phyloP scores from a whole-genome alignment of 352 stramenopile genomes.

The Globisporangium uncinulatum region DNA sequence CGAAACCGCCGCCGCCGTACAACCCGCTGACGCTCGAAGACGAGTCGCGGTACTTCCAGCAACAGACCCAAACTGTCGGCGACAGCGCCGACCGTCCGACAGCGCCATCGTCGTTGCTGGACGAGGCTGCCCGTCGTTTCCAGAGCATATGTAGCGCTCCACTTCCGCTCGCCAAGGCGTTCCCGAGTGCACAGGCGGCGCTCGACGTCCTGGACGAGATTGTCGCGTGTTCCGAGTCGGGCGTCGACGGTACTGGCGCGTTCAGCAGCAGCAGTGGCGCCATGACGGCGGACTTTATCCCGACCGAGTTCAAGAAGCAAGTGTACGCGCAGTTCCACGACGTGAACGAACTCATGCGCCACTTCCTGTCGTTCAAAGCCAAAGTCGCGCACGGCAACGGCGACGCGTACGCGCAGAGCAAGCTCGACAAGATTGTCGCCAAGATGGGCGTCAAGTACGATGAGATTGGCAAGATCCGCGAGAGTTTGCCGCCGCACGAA shows the following conservation, averaged over 20 bases:
- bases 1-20: conserved; percentile 44
- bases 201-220: conserved; percentile 61
- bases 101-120: background rate
- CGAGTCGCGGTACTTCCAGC: conserved; percentile 79
- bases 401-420: conserved; percentile 52
- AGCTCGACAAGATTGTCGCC: conserved; percentile 82
- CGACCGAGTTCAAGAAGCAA: conserved; percentile 84
- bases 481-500: conserved; percentile 74
- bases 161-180: conserved; percentile 52
- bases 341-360: conserved; percentile 73
- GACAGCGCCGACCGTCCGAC: background rate
- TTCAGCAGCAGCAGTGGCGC: conserved; percentile 23
- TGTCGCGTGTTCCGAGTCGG: conserved; percentile 50
- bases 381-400: conserved; percentile 39
- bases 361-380: conserved; percentile 81
- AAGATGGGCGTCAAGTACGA: conserved; percentile 88
- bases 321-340: conserved; percentile 85
- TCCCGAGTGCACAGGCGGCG: conserved; percentile 40
- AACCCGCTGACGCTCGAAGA: conserved; percentile 79
- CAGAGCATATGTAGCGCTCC: conserved; percentile 28
- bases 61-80: conserved; percentile 17
- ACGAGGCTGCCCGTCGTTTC: conserved; percentile 39
- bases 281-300: conserved; percentile 67
- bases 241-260: conserved; percentile 31
- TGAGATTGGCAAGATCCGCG: conserved; percentile 75